Evolutionary conservation across 2,329 filamentous ascomycete genomes (phyloP).

Genomic region (Aureobasidium leucospermi): DNA sequence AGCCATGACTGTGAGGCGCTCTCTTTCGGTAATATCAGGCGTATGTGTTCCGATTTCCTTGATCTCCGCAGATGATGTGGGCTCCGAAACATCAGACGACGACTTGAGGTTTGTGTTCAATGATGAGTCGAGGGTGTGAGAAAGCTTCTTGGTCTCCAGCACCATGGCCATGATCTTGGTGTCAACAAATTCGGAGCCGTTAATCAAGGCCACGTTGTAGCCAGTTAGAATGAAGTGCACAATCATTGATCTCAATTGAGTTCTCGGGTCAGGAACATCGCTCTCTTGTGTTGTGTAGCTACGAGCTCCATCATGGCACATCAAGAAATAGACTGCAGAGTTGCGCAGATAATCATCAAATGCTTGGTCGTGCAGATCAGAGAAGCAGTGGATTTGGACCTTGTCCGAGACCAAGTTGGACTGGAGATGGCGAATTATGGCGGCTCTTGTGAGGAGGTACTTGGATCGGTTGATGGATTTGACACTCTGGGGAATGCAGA

Average conservation of each 20-base stretch:
- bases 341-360: conserved; percentile 51
- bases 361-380: conserved; percentile 22
- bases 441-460: conserved; percentile 55
- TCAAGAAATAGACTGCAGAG: conserved; percentile 57
- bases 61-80: not conserved
- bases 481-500: conserved; percentile 47
- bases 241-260: conserved; percentile 42
- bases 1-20: conserved; percentile 22
- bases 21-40: conserved; percentile 20
- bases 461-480: conserved; percentile 35
- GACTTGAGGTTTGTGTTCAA: not conserved
- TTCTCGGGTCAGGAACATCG: conserved; percentile 15
- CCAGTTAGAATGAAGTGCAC: conserved; percentile 48
- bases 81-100: not conserved
- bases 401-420: conserved; percentile 28
- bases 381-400: conserved; percentile 33
- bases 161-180: conserved; percentile 53
- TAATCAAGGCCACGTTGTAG: conserved; percentile 57
- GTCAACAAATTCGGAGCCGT: conserved; percentile 56
- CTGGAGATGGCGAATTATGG: conserved; percentile 58
- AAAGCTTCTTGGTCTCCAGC: conserved; percentile 29
- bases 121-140: not conserved
- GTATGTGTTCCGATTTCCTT: not conserved
- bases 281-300: conserved; percentile 1
- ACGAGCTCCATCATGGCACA: conserved; percentile 57